Conservation (phyloP, 176 grass and related monocot species). For the Carex pumila region DNA sequence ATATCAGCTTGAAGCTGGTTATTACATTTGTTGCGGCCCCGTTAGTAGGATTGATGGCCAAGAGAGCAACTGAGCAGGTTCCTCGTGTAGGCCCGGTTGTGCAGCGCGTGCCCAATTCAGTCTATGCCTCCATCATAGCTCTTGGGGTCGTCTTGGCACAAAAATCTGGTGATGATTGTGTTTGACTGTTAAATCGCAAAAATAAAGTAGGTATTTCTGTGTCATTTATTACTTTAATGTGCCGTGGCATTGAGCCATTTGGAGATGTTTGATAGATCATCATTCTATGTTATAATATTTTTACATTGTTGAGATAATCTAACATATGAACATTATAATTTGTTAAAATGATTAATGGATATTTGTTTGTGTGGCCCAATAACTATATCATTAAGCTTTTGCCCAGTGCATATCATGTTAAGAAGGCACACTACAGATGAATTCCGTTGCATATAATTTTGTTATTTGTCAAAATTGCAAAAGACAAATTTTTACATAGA, state of each 20-base stretch:
- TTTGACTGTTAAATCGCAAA: neutral
- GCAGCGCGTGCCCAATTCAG: constrained; percentile 57
- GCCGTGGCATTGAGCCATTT: neutral
- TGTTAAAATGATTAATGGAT: neutral
- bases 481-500: neutral
- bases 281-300: neutral
- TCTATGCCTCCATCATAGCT: constrained; percentile 71
- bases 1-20: constrained; percentile 63
- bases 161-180: constrained; percentile 45
- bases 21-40: constrained; percentile 65
- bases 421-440: neutral
- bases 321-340: neutral
- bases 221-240: neutral
- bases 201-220: neutral
- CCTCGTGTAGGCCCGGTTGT: constrained; percentile 71
- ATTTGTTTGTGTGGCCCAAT: neutral
- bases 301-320: neutral
- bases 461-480: neutral
- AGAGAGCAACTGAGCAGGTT: constrained; percentile 79
- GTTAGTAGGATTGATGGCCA: constrained; percentile 61
- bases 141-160: constrained; percentile 64
- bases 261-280: neutral
- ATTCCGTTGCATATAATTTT: neutral
- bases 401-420: neutral
- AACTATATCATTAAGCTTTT: neutral